Percentiles rank a stretch among this genome's conserved stretches.
Evolutionary conservation across 1,139 yeast species (phyloP).

Genomic region (Nakaseomyces kungkrabaensis): DNA sequence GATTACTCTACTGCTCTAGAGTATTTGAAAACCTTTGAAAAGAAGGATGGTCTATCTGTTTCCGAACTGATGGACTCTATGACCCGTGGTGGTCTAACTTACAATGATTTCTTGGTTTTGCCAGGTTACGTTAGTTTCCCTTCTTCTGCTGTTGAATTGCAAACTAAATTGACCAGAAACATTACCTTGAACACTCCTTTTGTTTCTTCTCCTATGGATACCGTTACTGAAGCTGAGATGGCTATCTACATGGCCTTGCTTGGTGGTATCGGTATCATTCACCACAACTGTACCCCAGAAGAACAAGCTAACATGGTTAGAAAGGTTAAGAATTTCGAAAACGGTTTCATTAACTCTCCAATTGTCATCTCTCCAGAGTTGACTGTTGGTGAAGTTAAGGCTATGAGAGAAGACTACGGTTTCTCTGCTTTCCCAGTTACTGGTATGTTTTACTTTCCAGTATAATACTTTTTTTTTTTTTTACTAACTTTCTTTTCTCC

Average conservation of each 20-base stretch:
- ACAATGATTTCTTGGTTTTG: constrained; percentile 87
- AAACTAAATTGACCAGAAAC: constrained; percentile 80
- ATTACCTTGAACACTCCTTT: constrained; percentile 89
- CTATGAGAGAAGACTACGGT: constrained; percentile 63
- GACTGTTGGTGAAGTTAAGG: constrained; percentile 75
- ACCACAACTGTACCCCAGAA: constrained; percentile 92
- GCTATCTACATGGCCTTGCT: constrained; percentile 97
- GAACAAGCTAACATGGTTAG: constrained; percentile 98
- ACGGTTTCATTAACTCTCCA: constrained; percentile 94
- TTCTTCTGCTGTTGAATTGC: constrained; percentile 64
- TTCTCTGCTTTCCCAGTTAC: constrained; percentile 98
- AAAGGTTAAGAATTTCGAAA: constrained; percentile 92
- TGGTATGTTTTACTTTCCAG: constrained; percentile 56
- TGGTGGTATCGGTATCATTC: constrained; percentile 98
- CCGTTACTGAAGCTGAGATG: constrained; percentile 95
- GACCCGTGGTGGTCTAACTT: constrained; percentile 90
- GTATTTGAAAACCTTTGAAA: constrained; percentile 51
- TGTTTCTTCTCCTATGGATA: constrained; percentile 98
- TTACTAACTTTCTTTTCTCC: not conserved
- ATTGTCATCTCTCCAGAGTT: constrained; percentile 66
- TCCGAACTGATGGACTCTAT: constrained; percentile 81
- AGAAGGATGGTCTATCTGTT: constrained; percentile 80
- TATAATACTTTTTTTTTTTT: constrained; percentile 7
- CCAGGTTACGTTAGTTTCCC: constrained; percentile 95
- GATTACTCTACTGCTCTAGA: constrained; percentile 62